These are phyloP conservation scores for Podaxis sp. DNA, from an alignment of 768 basidiomycete genomes.

Conservation along the genomic window DNA sequence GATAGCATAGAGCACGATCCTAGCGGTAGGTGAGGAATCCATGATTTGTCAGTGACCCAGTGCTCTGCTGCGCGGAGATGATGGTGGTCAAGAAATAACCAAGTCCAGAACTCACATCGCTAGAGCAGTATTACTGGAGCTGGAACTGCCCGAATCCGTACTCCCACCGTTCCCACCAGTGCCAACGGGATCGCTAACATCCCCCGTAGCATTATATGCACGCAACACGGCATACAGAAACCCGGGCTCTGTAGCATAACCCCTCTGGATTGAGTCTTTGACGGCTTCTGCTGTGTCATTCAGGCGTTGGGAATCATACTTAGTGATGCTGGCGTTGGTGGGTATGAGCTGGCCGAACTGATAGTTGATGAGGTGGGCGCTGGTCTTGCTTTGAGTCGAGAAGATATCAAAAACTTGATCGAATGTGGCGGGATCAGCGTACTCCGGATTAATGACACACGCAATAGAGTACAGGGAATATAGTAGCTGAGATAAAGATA, in stretches of 20 bases:
- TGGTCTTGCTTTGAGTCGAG: slow-evolving; percentile 59
- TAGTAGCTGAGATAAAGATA: slow-evolving; percentile 51
- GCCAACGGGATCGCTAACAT: slow-evolving; percentile 18
- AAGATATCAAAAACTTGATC: slow-evolving; percentile 66
- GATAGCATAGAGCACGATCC: slow-evolving; percentile 84
- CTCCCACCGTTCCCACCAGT: slow-evolving; percentile 19
- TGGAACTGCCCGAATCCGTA: slow-evolving; percentile 15
- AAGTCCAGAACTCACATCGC: slow-evolving; percentile 58
- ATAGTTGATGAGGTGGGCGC: slow-evolving; percentile 50
- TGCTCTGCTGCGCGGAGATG: not conserved
- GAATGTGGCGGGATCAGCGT: slow-evolving; percentile 57
- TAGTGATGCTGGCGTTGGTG: slow-evolving; percentile 46
- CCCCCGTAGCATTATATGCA: slow-evolving; percentile 55
- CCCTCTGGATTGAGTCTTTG: slow-evolving; percentile 35
- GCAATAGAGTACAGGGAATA: slow-evolving; percentile 71
- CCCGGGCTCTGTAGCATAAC: slow-evolving; percentile 42
- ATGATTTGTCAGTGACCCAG: not conserved
- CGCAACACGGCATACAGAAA: slow-evolving; percentile 71
- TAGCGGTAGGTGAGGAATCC: slow-evolving; percentile 17
- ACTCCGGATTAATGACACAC: slow-evolving; percentile 73
- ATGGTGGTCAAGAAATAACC: slow-evolving; percentile 1
- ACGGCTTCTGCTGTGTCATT: slow-evolving; percentile 48
- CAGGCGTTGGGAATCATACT: slow-evolving; percentile 58
- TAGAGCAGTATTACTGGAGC: slow-evolving; percentile 47
- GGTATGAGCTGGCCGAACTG: slow-evolving; percentile 59